Evolutionary conservation across 768 basidiomycete species (phyloP), one percentile per base, ranked within the genome.

Genomic region (Leccinellum albellum): DNA sequence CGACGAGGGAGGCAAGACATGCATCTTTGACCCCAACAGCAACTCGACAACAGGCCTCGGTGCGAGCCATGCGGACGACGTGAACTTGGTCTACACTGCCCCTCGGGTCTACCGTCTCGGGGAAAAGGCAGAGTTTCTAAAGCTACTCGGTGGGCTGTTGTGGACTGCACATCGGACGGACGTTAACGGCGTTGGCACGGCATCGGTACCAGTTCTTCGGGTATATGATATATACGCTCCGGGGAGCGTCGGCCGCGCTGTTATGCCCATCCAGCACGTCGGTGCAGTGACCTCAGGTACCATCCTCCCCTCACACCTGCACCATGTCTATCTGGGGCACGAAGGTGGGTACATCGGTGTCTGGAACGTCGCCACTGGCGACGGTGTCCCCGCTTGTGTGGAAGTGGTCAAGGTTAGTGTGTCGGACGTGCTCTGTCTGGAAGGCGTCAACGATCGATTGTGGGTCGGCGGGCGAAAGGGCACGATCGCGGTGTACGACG

Each of bases 391-490:
- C 1, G 68, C 67, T 8, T 96, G 91, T 66, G 65, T 83, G 14
- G 88, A 90, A 60, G 87, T 90, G 24, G 76, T 92, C 65, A 92
- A 89, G 73, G 84, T 97, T 50, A 84, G 88, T 6, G 76, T 81
- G 29, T 92, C 88, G 46, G 91, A 93, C 71, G 84, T 99, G 52
- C 73, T 96, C 23, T 82, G 87, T 49, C 68, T 98, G 53, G 91
- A 87, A 66, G 95, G 94, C 1, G 91, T 98, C 13, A 84, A 89
- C 55, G 79, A 89, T 52, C 76, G 85, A 52, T 73, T 99, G 33
- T 98, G 96, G 96, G 89, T 84, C 9, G 96, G 96, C 0, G 84
- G 84, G 28, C 70, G 96, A 58, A 89, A 85, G 60, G 96, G 96
- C 0, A 78, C 79, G 70, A 89, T 98, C 47, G 78, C 85, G 14